Base-by-base conservation (phyloP, 495 filamentous ascomycete species). In the Pseudomonodictys pantanalensis region DNA sequence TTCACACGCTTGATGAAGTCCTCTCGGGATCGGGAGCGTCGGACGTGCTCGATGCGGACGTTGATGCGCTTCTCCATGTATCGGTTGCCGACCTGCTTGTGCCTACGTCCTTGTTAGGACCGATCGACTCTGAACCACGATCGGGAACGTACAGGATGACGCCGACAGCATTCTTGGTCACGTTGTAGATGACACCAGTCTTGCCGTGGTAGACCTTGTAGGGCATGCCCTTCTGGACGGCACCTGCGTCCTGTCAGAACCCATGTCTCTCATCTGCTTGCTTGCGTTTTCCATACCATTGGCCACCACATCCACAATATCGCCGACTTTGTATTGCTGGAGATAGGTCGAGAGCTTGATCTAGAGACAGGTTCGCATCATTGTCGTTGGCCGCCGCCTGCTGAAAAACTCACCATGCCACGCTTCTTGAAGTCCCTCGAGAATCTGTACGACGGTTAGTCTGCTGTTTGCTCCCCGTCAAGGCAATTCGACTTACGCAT, bases 31-130 rank as follows among this genome's bases (percentile, higher is more conserved):
- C 92, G 87, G 68, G 92, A 97, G 69, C 86, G 87, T 73, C 81
- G 83, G 79, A 97, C 83, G 86, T 98, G 93, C 86, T 98, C 93
- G 77, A 97, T 81, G 74, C 93, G 91, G 79, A 98, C 82, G 83
- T 93, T 97, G 81, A 98, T 83, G 75, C 93, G 92, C 89, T 98
- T 97, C 88, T 97, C 93, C 74, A 98, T 80, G 85, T 95, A 97
- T 67, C 93, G 89, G 84, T 96, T 91, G 79, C 88, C 86, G 75
- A 98, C 93, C 73, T 89, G 86, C 85, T 95, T 96, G 88, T 97
- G 92, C 76, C 56, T 60, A 44, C 5, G 24, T 15, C 12, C 17
- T 51, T 29, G 52, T 62, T 56, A 62, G 59, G 8, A 9, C 22
- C 8, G 17, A 6, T 3, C 39, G 35, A 18, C 10, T 8, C 18